Evolutionary conservation across 805 yeast genomes (phyloP).

Genomic region (Torulaspora indica): DNA sequence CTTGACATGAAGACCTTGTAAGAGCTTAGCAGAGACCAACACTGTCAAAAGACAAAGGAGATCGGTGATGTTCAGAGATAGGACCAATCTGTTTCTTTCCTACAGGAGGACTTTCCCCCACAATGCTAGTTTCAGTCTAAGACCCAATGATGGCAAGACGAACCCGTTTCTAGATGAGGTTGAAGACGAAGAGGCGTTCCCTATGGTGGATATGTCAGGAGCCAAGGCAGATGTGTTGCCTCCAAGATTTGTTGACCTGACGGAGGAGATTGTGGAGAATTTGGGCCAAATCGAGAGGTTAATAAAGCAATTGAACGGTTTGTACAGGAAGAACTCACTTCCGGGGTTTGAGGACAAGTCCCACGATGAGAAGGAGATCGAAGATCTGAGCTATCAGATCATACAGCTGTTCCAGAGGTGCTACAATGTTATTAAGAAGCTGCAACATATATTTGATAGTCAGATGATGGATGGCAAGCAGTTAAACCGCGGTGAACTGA

Average conservation of each 20-base stretch:
- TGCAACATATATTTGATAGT: slow-evolving; percentile 43
- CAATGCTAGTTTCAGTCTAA: slow-evolving; percentile 50
- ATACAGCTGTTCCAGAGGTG: slow-evolving; percentile 75
- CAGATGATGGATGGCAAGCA: slow-evolving; percentile 37
- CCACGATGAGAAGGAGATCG: slow-evolving; percentile 71
- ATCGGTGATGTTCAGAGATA: slow-evolving; percentile 74
- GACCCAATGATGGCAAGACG: slow-evolving; percentile 23
- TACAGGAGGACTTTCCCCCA: slow-evolving; percentile 88
- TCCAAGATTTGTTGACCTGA: slow-evolving; percentile 72
- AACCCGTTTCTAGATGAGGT: slow-evolving; percentile 28
- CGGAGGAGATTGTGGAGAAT: slow-evolving; percentile 63
- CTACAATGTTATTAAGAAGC: slow-evolving; percentile 67
- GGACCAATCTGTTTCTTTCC: slow-evolving; percentile 87
- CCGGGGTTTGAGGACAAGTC: slow-evolving; percentile 85
- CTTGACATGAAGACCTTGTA: no score
- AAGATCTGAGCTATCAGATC: slow-evolving; percentile 65
- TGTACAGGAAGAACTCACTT: slow-evolving; percentile 76
- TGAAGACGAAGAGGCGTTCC: slow-evolving; percentile 31
- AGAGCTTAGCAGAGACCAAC: no score
- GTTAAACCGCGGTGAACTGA: slow-evolving; percentile 44
- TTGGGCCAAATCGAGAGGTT: slow-evolving; percentile 49
- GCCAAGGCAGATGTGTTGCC: slow-evolving; percentile 46
- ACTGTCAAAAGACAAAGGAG: background rate
- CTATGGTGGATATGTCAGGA: slow-evolving; percentile 26
- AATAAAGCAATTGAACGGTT: slow-evolving; percentile 55